These are phyloP conservation scores for Neurospora sp. DNA, from an alignment of 2,329 filamentous ascomycete species.

Conservation along the genomic window DNA sequence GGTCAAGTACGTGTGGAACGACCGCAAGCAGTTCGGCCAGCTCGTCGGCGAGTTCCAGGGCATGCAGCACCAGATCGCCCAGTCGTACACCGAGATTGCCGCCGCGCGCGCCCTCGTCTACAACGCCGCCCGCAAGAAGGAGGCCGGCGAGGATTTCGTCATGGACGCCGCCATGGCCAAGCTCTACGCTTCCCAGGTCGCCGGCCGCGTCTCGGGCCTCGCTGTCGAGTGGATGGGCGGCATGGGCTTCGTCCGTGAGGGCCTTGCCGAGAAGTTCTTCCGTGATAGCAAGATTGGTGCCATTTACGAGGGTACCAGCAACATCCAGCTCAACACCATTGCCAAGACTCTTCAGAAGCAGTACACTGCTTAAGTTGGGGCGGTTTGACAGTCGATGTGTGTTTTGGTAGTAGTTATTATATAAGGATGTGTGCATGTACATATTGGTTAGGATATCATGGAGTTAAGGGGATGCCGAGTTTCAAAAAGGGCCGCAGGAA, in stretches of 20 bases:
- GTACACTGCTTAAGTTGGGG: slow-evolving; percentile 33
- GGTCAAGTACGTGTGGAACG: slow-evolving; percentile 90
- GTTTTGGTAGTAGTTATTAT: slow-evolving; percentile 3
- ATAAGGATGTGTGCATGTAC: slow-evolving; percentile 1
- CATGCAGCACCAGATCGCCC: slow-evolving; percentile 98
- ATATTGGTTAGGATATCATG: neutral
- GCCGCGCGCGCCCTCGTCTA: slow-evolving; percentile 88
- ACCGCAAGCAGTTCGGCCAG: slow-evolving; percentile 91
- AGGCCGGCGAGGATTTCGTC: slow-evolving; percentile 91
- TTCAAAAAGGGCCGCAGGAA: neutral
- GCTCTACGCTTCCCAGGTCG: slow-evolving; percentile 87
- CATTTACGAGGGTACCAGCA: slow-evolving; percentile 89
- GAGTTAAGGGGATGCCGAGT: neutral
- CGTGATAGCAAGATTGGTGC: slow-evolving; percentile 97
- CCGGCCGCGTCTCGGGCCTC: slow-evolving; percentile 71
- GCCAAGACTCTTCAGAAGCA: slow-evolving; percentile 54
- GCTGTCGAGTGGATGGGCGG: slow-evolving; percentile 99
- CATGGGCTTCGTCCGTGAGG: slow-evolving; percentile 96
- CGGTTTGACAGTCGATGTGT: slow-evolving; percentile 3
- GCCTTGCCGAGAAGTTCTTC: slow-evolving; percentile 95
- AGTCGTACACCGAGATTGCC: slow-evolving; percentile 87
- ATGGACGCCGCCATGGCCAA: slow-evolving; percentile 97
- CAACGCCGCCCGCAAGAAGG: slow-evolving; percentile 96
- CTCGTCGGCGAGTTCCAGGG: slow-evolving; percentile 95
- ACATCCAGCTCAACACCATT: slow-evolving; percentile 59